phyloP scores from a whole-genome alignment of 371 early-diverging fungal species.

The Synchytrium microbalum region DNA sequence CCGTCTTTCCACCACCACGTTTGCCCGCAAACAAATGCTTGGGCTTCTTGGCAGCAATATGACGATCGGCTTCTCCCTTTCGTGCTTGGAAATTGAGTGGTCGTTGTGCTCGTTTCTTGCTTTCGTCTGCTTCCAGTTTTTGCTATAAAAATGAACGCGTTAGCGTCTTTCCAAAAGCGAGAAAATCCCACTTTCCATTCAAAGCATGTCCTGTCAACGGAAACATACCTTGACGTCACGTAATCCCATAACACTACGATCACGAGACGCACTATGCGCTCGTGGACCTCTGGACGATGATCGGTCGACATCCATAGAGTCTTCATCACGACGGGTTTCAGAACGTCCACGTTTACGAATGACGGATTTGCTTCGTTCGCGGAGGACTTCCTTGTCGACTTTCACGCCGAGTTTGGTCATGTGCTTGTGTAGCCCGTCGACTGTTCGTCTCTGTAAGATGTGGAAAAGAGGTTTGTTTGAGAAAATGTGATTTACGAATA shows the following conservation, averaged over 20 bases:
- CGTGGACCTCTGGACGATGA: background rate
- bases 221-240: conserved; percentile 51
- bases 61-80: conserved; percentile 89
- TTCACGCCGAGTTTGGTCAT: conserved; percentile 53
- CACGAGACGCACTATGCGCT: conserved; percentile 40
- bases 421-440: conserved; percentile 52
- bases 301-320: conserved; percentile 1
- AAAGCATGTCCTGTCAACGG: too few species aligned
- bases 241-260: conserved; percentile 68
- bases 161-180: conserved; percentile 5
- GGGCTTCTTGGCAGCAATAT: conserved; percentile 83
- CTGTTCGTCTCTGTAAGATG: conserved; percentile 18
- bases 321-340: conserved; percentile 41
- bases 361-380: conserved; percentile 45
- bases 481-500: conserved; percentile 6
- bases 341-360: conserved; percentile 61
- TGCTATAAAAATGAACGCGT: conserved; percentile 19
- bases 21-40: conserved; percentile 97
- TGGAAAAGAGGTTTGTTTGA: background rate
- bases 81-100: conserved; percentile 69
- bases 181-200: too few species aligned
- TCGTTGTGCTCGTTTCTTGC: conserved; percentile 62
- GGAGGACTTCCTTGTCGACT: conserved; percentile 24
- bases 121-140: conserved; percentile 60
- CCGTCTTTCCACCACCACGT: conserved; percentile 44